Base-by-base conservation (phyloP, 2,329 filamentous ascomycete genomes). In the Hymenoscyphus albidus region DNA sequence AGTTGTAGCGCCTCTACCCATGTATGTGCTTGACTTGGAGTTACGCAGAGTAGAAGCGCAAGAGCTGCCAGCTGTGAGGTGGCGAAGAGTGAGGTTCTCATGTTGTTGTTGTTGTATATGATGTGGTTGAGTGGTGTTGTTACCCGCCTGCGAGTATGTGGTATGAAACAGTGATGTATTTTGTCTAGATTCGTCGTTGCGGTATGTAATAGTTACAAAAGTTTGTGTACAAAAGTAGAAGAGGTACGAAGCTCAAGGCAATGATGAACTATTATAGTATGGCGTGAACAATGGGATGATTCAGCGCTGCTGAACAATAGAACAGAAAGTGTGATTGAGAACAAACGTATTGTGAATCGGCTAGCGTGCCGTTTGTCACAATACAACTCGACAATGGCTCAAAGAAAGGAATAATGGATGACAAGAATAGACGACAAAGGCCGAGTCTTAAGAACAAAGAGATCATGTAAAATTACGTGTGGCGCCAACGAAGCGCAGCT, bases 1-100 rank as follows among this genome's bases (percentile, higher is more conserved):
- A 87, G 85, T 67, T 82, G 85, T 59, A 94, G 81, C 72, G 88
- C 81, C 77, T 97, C 93, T 58, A 94, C 83, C 93, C 93, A 97
- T 18, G 87, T 89, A 78, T 97, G 94, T 42, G 86, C 88, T 32
- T 69, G 57, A 18, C 62, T 67, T n/a, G 62, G 57, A 6, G 67
- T 59, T 57, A 62, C 62, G 58, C 54, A 69, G 2, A 64, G 55
- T 27, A 72, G 58, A n/a, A 74, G 62, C 22, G 40, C 64, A 58
- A 70, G n/a, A 14, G 62, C 61, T 56, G 62, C 58, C 27, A 74
- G 32, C 38, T 58, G 39, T 35, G 64, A 62, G 14, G 60, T 59
- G 12, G 62, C 16, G 38, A 55, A 62, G 60, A 62, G 18, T 18
- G 65, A 57, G 44, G 55, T 62, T 48, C 54, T 67, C 70, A 71